These are phyloP conservation scores for Coemansia nantahalensis DNA, from an alignment of 192 early-diverging fungal genomes.

Conservation along the genomic window DNA sequence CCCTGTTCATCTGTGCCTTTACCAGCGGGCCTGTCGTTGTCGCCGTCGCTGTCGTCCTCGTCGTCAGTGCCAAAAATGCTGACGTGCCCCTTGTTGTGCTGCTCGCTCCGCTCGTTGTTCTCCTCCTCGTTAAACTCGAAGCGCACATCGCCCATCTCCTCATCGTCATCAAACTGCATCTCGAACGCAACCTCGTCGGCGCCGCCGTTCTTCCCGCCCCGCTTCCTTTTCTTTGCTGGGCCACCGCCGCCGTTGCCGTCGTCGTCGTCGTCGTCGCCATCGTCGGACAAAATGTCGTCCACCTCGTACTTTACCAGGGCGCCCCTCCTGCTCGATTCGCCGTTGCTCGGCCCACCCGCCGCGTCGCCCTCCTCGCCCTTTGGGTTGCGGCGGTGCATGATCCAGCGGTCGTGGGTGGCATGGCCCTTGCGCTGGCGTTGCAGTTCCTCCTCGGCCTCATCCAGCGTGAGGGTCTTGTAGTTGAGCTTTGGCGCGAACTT, in stretches of 20 bases:
- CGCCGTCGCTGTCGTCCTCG: slow-evolving; percentile 35
- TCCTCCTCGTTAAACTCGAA: slow-evolving; percentile 70
- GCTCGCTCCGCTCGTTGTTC: slow-evolving; percentile 56
- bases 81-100: slow-evolving; percentile 23
- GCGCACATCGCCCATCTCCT: slow-evolving; percentile 65
- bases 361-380: slow-evolving; percentile 30
- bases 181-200: slow-evolving; percentile 77
- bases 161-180: slow-evolving; percentile 79
- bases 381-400: slow-evolving; percentile 58
- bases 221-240: slow-evolving; percentile 16
- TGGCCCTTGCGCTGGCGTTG: slow-evolving; percentile 27
- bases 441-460: slow-evolving; percentile 78
- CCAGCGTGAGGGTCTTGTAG: slow-evolving; percentile 62
- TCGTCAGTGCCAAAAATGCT: slow-evolving; percentile 20
- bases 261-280: slow-evolving; percentile 50
- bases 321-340: not conserved
- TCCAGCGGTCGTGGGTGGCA: slow-evolving; percentile 21
- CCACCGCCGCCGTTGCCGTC: too few relatives aligned
- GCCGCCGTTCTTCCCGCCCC: slow-evolving; percentile 53
- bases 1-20: slow-evolving; percentile 20
- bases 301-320: slow-evolving; percentile 53
- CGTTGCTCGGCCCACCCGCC: not conserved
- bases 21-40: not conserved
- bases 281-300: slow-evolving; percentile 28
- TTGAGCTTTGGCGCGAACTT: slow-evolving; percentile 69